Evolutionary conservation across 1,284 basidiomycete species (phyloP).

Genomic region (Apiotrichum akiyoshidainum): DNA sequence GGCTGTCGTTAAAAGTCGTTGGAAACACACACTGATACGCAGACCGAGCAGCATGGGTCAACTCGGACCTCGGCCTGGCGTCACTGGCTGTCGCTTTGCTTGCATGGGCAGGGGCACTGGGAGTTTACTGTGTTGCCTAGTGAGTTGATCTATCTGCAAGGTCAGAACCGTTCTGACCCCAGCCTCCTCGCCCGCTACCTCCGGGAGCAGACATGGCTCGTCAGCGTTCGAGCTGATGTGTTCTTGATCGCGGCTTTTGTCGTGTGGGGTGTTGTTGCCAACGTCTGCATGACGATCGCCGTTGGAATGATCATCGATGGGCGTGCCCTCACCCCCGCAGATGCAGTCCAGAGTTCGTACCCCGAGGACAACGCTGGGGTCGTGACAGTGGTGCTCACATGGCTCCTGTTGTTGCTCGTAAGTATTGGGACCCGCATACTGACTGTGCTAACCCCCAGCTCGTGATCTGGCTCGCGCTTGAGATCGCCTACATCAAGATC

Average conservation of each 20-base stretch:
- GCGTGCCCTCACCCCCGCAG: neutral
- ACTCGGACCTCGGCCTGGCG: neutral
- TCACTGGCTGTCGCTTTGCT: constrained; percentile 1
- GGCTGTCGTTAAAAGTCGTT: neutral
- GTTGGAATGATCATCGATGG: neutral
- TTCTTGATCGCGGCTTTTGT: neutral
- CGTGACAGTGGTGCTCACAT: neutral
- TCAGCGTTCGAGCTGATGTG: neutral
- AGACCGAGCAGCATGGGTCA: neutral
- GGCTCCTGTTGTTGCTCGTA: neutral
- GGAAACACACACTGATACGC: neutral
- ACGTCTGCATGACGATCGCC: neutral
- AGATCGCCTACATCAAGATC: neutral
- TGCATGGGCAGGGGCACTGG: neutral
- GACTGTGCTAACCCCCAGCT: neutral
- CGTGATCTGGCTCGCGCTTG: neutral
- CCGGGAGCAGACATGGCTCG: neutral
- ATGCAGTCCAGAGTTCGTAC: neutral
- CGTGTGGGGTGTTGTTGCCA: neutral
- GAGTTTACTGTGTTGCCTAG: neutral
- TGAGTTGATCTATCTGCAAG: neutral
- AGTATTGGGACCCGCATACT: neutral
- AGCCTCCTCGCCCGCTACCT: constrained; percentile 2
- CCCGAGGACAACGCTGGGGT: neutral
- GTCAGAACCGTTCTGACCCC: neutral